phyloP scores from a whole-genome alignment of 2,329 filamentous ascomycete species.

The Ophiosphaerella korrae region DNA sequence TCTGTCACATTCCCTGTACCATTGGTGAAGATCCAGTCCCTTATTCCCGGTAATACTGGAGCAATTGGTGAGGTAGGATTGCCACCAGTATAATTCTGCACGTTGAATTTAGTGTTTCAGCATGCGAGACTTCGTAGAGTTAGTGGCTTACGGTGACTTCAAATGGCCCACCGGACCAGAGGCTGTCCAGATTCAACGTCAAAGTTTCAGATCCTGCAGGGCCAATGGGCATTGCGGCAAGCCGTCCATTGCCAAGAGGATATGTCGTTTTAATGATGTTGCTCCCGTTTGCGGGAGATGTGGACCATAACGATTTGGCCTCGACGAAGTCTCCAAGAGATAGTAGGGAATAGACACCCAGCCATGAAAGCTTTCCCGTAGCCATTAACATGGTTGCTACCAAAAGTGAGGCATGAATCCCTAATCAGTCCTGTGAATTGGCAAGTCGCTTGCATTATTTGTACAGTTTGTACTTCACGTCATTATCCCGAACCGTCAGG shows the following conservation, averaged over 20 bases:
- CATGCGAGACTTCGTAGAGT: no score
- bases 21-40: constrained; percentile 56
- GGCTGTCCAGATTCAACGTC: constrained; percentile 55
- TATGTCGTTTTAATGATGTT: constrained; percentile 43
- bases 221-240: constrained; percentile 55
- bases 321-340: neutral
- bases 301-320: constrained; percentile 29
- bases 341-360: no score
- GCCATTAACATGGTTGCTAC: no score
- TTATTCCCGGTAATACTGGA: constrained; percentile 48
- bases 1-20: constrained; percentile 52
- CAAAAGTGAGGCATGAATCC: no score
- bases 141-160: constrained; percentile 42
- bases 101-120: no score
- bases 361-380: no score
- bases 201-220: constrained; percentile 51
- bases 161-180: constrained; percentile 60
- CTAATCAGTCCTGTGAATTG: no score
- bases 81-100: constrained; percentile 54
- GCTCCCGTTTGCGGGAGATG: constrained; percentile 19
- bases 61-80: constrained; percentile 49
- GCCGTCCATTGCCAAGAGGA: constrained; percentile 56
- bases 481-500: no score
- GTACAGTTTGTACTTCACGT: no score
- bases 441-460: no score